Evolutionary conservation across 139 green algal species (phyloP), one percentile per base, ranked within the genome.

Genomic region (Nannochloris sp.): DNA sequence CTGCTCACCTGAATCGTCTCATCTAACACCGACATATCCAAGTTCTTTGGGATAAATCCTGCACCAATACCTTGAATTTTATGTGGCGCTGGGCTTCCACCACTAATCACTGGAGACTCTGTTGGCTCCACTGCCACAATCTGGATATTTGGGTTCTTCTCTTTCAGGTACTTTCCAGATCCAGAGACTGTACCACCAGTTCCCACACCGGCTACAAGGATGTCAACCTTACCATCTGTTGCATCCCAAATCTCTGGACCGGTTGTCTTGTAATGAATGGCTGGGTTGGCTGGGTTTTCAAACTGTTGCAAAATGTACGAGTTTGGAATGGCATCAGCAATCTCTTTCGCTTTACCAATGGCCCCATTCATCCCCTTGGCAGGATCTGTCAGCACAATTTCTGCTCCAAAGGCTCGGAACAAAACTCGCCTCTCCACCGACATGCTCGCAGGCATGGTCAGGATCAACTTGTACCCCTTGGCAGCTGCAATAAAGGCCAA

Each of bases 391-490:
- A 96, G 74, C 50, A 96, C 83, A 57, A 96, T 75, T 74, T 93
- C 83, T 9, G 88, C 88, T 34, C 88, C 88, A 67, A 95, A 94
- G 1, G 87, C 87, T 18, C 82, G 75, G 56, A 95, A 72, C 70
- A 98, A 78, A 46, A 97, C 90, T 43, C 92, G 81, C 5, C 92
- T 81, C 76, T 98, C 92, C n/a, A 97, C 73, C 11, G 85, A 95
- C 92, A 97, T 98, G 68, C 82, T 92, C 1, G 92, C 90, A 1
- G 92, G 92, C 92, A 98, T 98, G 58, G 92, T 98, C 10, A 98
- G 79, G 36, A 96, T 75, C 50, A 94, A 78, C 61, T 83, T 78
- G 81, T 96, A 98, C 46, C 91, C 92, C 51, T 81, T 85, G 27
- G 88, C 87, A 15, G 92, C 92, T 18, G 92, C 90, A 23, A 97